These are phyloP conservation scores for Amphichorda felina DNA, from an alignment of 2,329 filamentous ascomycete genomes.

Conservation along the genomic window DNA sequence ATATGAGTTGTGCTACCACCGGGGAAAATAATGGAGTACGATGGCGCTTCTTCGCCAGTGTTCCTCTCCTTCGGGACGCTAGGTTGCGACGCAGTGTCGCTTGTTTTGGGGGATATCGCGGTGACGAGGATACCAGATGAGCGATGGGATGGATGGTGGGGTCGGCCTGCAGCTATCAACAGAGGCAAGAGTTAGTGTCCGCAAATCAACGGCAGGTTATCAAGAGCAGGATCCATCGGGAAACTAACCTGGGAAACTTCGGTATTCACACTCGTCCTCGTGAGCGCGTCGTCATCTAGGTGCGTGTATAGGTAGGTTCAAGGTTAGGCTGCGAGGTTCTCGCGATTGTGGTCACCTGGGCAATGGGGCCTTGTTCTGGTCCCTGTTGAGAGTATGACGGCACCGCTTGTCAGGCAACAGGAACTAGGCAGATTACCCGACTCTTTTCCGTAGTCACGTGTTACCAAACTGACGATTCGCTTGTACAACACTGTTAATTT, in stretches of 20 bases:
- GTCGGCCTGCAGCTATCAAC: not conserved
- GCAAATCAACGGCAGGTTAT: no score
- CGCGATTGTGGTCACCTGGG: slow-evolving; percentile 2
- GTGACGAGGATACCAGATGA: not conserved
- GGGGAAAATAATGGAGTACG: no score
- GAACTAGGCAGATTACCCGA: not conserved
- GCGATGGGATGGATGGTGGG: not conserved
- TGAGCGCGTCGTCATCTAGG: not conserved
- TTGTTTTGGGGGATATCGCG: not conserved
- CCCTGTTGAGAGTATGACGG: slow-evolving; percentile 2
- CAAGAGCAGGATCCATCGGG: not conserved
- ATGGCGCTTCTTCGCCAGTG: no score
- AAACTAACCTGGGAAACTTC: not conserved
- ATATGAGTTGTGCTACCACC: no score
- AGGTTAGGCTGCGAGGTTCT: slow-evolving; percentile 1
- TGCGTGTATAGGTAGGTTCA: not conserved
- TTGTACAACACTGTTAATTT: no score
- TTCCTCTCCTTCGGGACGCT: not conserved
- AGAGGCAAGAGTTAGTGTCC: not conserved
- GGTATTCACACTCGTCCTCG: not conserved
- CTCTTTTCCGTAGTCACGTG: slow-evolving; percentile 2
- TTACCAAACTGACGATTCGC: no score
- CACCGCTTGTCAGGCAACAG: slow-evolving; percentile 3
- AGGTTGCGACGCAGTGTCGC: not conserved
- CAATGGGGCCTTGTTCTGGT: not conserved